Base-by-base conservation (phyloP, 2,329 filamentous ascomycete species). In the Xylaria sp. region DNA sequence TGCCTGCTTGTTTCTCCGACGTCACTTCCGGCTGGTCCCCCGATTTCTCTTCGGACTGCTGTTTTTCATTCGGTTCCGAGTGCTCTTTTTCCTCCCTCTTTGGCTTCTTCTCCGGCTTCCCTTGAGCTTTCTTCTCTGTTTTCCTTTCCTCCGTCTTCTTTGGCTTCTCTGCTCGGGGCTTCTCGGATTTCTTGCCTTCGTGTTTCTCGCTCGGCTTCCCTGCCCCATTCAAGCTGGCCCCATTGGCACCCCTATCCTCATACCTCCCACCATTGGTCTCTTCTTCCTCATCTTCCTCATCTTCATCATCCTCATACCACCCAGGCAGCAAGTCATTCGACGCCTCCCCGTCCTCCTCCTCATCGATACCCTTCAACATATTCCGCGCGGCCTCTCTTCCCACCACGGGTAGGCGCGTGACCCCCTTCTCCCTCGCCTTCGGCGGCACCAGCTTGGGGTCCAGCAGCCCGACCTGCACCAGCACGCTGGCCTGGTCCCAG, bases 401-500 rank as follows among this genome's bases (percentile, higher is more conserved):
- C 0, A 78, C 69, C 0, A 78, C 66, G 0, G 76, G 76, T 8
- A 78, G 53, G 2, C 58, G 67, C 56, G 68, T 61, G 0, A 77
- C 67, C 0, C 74, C 75, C 5, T 63, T 56, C 8, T 71, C 68
- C 18, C 64, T 68, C 0, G 69, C 70, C 21, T 63, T 62, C 9
- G 72, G 63, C 0, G 76, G 72, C 0, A 78, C 45, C 0, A 73
- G 13, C 0, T 69, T 69, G 0, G 72, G 74, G 38, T 78, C 74
- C 29, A 89, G 61, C 34, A 88, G 64, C 0, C 84, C 86, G 5
- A 83, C 66, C 63, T 89, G 87, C 4, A 78, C 71, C n/a, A 89
- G 69, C 7, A 83, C 82, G 0, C 82, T 87, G 0, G 78, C 83
- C 63, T 89, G 85, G 51, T 89, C 86, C 86, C 86, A 89, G 8